Base-by-base conservation (phyloP, 805 yeast species). In the Clavispora phyllophila region DNA sequence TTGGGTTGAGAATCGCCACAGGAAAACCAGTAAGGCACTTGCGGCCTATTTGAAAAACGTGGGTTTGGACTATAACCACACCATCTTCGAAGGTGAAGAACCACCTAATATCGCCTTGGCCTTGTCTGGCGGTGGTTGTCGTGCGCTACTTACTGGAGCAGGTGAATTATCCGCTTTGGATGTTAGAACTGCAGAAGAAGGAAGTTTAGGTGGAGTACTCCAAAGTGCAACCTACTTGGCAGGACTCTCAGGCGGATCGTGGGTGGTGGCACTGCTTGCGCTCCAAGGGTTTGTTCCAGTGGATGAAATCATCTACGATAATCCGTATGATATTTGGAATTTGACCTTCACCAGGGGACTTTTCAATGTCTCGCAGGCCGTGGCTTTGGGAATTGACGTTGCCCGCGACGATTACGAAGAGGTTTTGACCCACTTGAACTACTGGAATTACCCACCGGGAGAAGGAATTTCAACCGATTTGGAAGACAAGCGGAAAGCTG, bases 171-270 rank as follows among this genome's bases (percentile, higher is more conserved):
- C 56, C 1, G 56, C 56, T 2, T 45, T 52, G 34, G 56, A 52
- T 19, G 50, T 45, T 33, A 42, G 56, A 4, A 43, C 51, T 10
- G 18, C 29, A 1, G 68, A 72, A 5, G 58, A 65, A 28, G 49
- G 37, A n/a, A 84, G 85, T 12, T 60, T 87, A 33, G 90, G 91
- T 26, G 95, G 96, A 4, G 62, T 88, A 19, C 63, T 87, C 28
- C 88, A 84, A 54, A 66, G 84, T 5, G 57, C 87, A 1, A 76
- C 85, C 10, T 88, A 89, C 56, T 61, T 88, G 4, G 66, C 87
- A 5, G 95, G 91, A 8, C 73, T 87, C 28, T 82, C 90, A 13
- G 96, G 96, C 25, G 96, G 96, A 22, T 75, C 85, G 12, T 87
- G 95, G 95, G 67, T 86, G 38, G 69, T 87, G 22, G 83, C 87